Percentiles rank a stretch among this genome's conserved stretches.
These are phyloP conservation scores for Theobroma grandiflorum DNA, from an alignment of 441 rosid species.

Conservation along the genomic window DNA sequence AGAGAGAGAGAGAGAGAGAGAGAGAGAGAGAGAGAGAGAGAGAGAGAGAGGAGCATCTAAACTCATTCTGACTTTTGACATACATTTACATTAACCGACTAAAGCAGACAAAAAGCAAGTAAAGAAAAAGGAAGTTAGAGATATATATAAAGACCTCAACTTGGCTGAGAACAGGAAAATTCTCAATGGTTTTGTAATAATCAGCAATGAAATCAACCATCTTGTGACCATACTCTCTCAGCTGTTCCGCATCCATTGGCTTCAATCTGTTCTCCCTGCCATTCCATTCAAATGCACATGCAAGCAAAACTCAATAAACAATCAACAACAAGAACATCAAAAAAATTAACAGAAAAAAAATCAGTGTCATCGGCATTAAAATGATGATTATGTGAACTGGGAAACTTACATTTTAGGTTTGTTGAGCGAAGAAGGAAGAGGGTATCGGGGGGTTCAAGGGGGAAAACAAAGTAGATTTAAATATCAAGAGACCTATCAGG, in stretches of 20 bases:
- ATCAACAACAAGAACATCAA: not conserved
- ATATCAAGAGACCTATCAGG: not conserved
- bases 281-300: slow-evolving; percentile 7
- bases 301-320: slow-evolving; percentile 5
- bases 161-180: slow-evolving; percentile 88
- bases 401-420: slow-evolving; percentile 17
- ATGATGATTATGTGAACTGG: not conserved
- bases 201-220: slow-evolving; percentile 97
- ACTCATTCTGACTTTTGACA: not conserved
- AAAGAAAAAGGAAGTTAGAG: not conserved
- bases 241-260: slow-evolving; percentile 84
- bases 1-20: too few relatives aligned
- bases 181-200: slow-evolving; percentile 74
- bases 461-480: not conserved
- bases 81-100: not conserved
- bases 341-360: not conserved
- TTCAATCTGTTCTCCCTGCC: slow-evolving; percentile 58
- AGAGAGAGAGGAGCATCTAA: not conserved
- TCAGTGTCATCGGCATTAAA: not conserved
- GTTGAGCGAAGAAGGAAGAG: not conserved
- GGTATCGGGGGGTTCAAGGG: not conserved
- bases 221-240: slow-evolving; percentile 80
- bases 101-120: not conserved
- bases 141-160: slow-evolving; percentile 60
- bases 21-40: too few relatives aligned